Base-by-base conservation (phyloP, 225 moss, liverwort and hornwort species). In the Lunularia cruciata region DNA sequence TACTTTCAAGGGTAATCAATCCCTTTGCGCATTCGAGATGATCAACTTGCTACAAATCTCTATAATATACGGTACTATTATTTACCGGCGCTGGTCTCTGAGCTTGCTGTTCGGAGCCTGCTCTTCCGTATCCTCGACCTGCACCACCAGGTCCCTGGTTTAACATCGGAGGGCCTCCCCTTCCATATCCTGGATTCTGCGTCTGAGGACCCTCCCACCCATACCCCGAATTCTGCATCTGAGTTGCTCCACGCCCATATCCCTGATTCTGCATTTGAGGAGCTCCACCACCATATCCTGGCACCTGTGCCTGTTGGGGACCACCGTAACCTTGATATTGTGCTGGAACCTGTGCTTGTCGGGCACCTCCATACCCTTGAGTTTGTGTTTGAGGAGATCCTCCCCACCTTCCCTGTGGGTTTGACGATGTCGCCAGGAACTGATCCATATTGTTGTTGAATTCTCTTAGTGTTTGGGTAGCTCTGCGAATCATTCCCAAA, bases 371-470 rank as follows among this genome's bases (percentile, higher is more conserved):
- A 42, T 43, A 42, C 4, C 42, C 46, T 42, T 63, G 63, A 63
- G 45, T 13, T 15, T 63, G 42, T n/a, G 42, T 12, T 27, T 63
- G 63, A 12, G 66, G 34, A 33, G 23, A 8, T 31, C 43, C 63
- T 15, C 46, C 8, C 43, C 63, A 26, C 30, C 12, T 43, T 22
- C 63, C 63, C 0, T 64, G 45, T 28, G 51, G 12, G 69, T 23
- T 37, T 37, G 78, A 40, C 0, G 65, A 31, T 20, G 32, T 48
- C 26, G 77, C 57, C 4, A 78, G 67, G 63, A 73, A 78, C 62
- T 73, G 68, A 78, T 78, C 78, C 78, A 78, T 73, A 27, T 69
- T 53, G 63, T 73, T 69, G 47, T 78, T 78, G 19, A 78, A 73
- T 25, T 78, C 68, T 48, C 78, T 52, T 22, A 78, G 57, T 22